Conservation (phyloP, 2,329 filamentous ascomycete species). For the Talaromyces verruculosus region DNA sequence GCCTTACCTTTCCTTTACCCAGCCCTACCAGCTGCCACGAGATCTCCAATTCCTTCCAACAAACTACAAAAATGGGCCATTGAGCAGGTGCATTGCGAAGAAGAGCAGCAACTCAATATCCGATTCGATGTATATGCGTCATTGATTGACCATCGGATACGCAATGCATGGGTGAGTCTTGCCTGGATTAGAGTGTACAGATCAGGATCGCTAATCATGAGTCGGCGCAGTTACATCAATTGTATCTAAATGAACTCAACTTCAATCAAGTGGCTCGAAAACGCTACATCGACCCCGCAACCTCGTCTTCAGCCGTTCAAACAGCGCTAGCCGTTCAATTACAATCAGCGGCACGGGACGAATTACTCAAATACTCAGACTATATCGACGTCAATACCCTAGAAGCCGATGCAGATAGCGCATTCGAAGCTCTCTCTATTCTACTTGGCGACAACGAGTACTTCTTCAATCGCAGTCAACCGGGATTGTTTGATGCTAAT, state of each 20-base stretch:
- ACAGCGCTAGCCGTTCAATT: constrained; percentile 65
- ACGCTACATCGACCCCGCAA: constrained; percentile 69
- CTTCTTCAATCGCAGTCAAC: constrained; percentile 60
- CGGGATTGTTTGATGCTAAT: constrained; percentile 79
- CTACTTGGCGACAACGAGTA: constrained; percentile 59
- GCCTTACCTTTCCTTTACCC: constrained; percentile 84
- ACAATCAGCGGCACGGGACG: constrained; percentile 68
- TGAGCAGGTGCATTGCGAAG: constrained; percentile 48
- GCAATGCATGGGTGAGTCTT: constrained; percentile 72
- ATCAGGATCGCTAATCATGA: constrained; percentile 10
- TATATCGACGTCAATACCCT: constrained; percentile 59
- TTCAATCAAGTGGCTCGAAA: constrained; percentile 62
- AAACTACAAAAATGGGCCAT: constrained; percentile 70
- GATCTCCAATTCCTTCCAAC: constrained; percentile 57
- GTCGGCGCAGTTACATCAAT: constrained; percentile 63
- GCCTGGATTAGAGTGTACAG: too few relatives aligned
- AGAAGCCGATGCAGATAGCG: constrained; percentile 61
- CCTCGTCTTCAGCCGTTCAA: constrained; percentile 62
- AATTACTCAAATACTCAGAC: constrained; percentile 64
- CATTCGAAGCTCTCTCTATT: constrained; percentile 61
- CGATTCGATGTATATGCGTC: constrained; percentile 74
- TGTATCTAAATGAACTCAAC: constrained; percentile 75
- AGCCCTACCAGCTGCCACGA: constrained; percentile 40
- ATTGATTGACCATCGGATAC: constrained; percentile 73
- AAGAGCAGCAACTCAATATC: constrained; percentile 54